Percentiles rank a stretch among this genome's conserved stretches.
Evolutionary conservation across 1,284 basidiomycete genomes (phyloP).

Genomic region (Boletellus deceptivus): DNA sequence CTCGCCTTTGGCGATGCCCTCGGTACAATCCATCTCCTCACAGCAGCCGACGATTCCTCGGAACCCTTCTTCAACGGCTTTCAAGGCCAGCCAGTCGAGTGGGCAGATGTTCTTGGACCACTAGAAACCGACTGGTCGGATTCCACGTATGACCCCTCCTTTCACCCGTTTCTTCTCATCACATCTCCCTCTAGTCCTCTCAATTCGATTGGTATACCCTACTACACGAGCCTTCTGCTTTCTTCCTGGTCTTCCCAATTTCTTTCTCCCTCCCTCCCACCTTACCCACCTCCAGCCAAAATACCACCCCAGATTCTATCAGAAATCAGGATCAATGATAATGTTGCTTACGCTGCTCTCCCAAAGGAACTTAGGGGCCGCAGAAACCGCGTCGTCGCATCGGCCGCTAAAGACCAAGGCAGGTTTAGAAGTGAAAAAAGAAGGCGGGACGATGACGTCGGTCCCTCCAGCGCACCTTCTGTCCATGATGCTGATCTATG

Average conservation of each 20-base stretch:
- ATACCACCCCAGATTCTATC: constrained; percentile 78
- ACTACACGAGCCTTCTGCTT: constrained; percentile 76
- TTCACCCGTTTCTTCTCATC: not conserved
- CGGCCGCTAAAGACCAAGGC: constrained; percentile 50
- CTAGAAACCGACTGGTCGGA: constrained; percentile 79
- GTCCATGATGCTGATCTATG: not conserved
- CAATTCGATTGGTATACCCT: constrained; percentile 87
- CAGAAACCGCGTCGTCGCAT: constrained; percentile 67
- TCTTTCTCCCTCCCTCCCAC: constrained; percentile 39
- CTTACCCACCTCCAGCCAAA: constrained; percentile 65
- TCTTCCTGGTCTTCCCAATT: constrained; percentile 75
- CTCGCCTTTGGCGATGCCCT: constrained; percentile 92
- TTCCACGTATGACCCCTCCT: constrained; percentile 57
- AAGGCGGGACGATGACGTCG: constrained; percentile 40
- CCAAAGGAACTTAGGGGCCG: constrained; percentile 83
- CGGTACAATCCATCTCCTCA: constrained; percentile 83
- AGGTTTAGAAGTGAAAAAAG: constrained; percentile 86
- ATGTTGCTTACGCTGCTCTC: constrained; percentile 82
- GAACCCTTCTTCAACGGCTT: constrained; percentile 83
- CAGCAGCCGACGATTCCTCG: constrained; percentile 63
- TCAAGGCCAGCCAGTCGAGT: constrained; percentile 79
- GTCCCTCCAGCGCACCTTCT: not conserved
- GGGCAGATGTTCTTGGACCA: constrained; percentile 75
- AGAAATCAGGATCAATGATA: constrained; percentile 84
- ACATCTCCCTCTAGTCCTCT: constrained; percentile 59